A percentile compares a stretch with the other conserved stretches of the same genome.
Evolutionary conservation across 371 early-diverging fungal species (phyloP).

Genomic region (Dichotomocladium elegans): DNA sequence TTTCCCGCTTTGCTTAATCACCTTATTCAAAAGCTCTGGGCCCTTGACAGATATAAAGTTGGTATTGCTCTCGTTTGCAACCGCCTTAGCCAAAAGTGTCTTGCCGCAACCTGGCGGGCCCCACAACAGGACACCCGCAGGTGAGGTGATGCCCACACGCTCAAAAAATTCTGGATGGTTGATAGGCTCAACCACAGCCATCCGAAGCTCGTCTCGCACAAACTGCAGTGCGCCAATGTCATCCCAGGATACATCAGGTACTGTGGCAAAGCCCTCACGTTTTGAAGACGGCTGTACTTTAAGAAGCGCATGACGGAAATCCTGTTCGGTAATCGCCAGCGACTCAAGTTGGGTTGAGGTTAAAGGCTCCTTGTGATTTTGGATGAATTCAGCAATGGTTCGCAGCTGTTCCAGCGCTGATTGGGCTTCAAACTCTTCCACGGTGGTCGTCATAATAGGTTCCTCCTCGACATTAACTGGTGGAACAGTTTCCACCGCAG

Average conservation of each 20-base stretch:
- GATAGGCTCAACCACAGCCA: constrained; percentile 97
- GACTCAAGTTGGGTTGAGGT: constrained; percentile 81
- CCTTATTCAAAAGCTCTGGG: constrained; percentile 98
- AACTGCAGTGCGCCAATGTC: constrained; percentile 91
- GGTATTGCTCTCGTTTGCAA: constrained; percentile 95
- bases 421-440: constrained; percentile 52
- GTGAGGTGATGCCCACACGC: constrained; percentile 88
- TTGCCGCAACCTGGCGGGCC: constrained; percentile 99
- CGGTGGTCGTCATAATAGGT: constrained; percentile 40
- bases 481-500: constrained; percentile 13
- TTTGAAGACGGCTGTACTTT: constrained; percentile 97
- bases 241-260: constrained; percentile 93
- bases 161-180: constrained; percentile 90
- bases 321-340: constrained; percentile 81
- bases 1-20: constrained; percentile 5
- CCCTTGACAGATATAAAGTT: constrained; percentile 99
- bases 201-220: constrained; percentile 91
- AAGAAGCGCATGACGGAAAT: constrained; percentile 86
- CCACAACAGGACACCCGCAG: constrained; percentile 97
- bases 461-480: constrained; percentile 19
- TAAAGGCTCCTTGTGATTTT: constrained; percentile 69
- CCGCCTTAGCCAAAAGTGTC: constrained; percentile 98
- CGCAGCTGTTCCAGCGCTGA: constrained; percentile 57
- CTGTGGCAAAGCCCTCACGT: constrained; percentile 98
- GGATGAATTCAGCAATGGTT: constrained; percentile 69